phyloP scores from a whole-genome alignment of 1,284 basidiomycete species.

The Caloboletus inedulis region DNA sequence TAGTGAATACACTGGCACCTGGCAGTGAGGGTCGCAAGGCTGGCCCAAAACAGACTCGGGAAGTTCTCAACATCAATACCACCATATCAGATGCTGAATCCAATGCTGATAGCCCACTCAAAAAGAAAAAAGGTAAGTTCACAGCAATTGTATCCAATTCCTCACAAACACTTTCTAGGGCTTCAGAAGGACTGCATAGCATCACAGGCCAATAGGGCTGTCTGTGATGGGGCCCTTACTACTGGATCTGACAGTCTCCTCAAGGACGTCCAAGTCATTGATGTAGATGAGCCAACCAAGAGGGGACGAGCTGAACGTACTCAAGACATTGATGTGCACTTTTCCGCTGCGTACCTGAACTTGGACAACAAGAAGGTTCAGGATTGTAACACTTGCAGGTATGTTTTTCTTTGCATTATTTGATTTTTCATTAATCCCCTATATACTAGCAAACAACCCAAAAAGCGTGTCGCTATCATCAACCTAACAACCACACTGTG shows the following conservation, averaged over 20 bases:
- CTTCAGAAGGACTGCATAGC: neutral
- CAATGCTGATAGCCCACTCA: neutral
- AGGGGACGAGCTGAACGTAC: neutral
- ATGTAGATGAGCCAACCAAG: neutral
- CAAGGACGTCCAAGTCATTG: neutral
- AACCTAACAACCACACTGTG: neutral
- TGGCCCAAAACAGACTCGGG: neutral
- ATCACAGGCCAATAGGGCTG: neutral
- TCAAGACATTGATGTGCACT: slow-evolving; percentile 3
- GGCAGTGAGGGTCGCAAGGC: too few species aligned
- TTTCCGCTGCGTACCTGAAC: neutral
- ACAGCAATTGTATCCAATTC: neutral
- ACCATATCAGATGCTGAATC: neutral
- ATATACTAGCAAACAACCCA: slow-evolving; percentile 4
- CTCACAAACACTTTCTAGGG: neutral
- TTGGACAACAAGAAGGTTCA: neutral
- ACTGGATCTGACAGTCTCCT: neutral
- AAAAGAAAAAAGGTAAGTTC: neutral
- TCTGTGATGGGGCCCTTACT: neutral
- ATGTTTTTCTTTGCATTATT: neutral
- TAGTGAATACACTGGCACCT: too few species aligned
- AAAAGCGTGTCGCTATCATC: neutral
- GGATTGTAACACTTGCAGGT: slow-evolving; percentile 4
- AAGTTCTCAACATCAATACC: neutral
- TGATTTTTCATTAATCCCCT: neutral